These are phyloP conservation scores for Phlyctochytrium arcticum DNA, from an alignment of 192 early-diverging fungal species.

Conservation along the genomic window DNA sequence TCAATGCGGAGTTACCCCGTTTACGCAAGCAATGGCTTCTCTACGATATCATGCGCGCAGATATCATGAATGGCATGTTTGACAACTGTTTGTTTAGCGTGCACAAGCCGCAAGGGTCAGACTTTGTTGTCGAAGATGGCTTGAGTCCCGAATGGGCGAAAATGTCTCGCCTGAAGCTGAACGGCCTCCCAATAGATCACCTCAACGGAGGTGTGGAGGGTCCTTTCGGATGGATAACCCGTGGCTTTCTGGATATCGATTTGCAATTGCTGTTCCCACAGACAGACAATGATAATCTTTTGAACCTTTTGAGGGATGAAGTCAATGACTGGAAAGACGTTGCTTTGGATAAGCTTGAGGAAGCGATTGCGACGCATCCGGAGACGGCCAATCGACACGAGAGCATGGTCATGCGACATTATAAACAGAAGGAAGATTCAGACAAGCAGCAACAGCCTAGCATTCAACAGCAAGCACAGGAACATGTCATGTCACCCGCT, in stretches of 20 bases:
- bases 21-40: constrained; percentile 92
- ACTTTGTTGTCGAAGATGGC: constrained; percentile 20
- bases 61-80: constrained; percentile 84
- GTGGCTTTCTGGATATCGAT: constrained; percentile 79
- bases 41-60: constrained; percentile 85
- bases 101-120: constrained; percentile 74
- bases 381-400: constrained; percentile 12
- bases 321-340: constrained; percentile 33
- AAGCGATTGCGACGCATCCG: constrained; percentile 27
- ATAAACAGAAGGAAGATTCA: neutral
- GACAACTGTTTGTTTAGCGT: constrained; percentile 94
- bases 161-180: constrained; percentile 73
- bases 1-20: constrained; percentile 72
- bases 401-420: constrained; percentile 9
- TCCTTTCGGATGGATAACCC: constrained; percentile 92
- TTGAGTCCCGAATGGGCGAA: constrained; percentile 35
- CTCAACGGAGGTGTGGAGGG: constrained; percentile 80
- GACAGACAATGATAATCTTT: constrained; percentile 32
- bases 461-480: neutral
- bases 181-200: constrained; percentile 87
- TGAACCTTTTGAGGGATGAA: constrained; percentile 43
- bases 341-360: constrained; percentile 43
- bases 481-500: neutral
- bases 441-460: neutral
- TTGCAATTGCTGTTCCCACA: constrained; percentile 50